These are phyloP conservation scores for Ambispora gerdemannii DNA, from an alignment of 192 early-diverging fungal species.

Conservation along the genomic window DNA sequence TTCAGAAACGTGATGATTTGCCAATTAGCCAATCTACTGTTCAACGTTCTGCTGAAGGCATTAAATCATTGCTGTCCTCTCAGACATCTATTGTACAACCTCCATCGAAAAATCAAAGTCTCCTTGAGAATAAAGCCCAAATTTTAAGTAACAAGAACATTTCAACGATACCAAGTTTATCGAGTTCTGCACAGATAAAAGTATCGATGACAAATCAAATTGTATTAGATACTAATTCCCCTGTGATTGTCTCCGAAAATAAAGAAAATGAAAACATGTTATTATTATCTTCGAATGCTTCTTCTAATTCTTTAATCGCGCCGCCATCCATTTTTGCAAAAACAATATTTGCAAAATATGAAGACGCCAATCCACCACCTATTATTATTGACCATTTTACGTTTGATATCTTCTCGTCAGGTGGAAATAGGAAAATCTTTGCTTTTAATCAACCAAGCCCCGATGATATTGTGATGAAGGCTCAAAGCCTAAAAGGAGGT, in stretches of 20 bases:
- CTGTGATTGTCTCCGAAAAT: not conserved
- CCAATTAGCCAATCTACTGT: not conserved
- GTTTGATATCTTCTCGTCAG: constrained; percentile 8
- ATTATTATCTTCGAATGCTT: not conserved
- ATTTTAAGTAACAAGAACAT: not conserved
- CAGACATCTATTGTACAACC: no score
- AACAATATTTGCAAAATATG: constrained; percentile 34
- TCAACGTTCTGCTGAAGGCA: no score
- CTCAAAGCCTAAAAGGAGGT: constrained; percentile 41
- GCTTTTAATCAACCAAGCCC: constrained; percentile 78
- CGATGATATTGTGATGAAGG: constrained; percentile 67
- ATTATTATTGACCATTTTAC: constrained; percentile 17
- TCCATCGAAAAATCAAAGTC: not conserved
- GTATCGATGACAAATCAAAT: not conserved
- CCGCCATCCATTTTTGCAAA: constrained; percentile 40
- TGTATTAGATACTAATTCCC: not conserved
- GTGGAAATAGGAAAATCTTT: constrained; percentile 42
- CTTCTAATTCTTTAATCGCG: constrained; percentile 33
- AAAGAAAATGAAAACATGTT: not conserved
- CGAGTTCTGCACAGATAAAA: not conserved
- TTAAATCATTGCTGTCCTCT: no score
- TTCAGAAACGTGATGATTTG: not conserved
- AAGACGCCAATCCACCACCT: constrained; percentile 21
- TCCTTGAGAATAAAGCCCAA: not conserved
- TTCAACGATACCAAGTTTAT: not conserved